Evolutionary conservation across 2,329 filamentous ascomycete species (phyloP), one percentile per base, ranked within the genome.

Genomic region (Hyphodiscus sp.): DNA sequence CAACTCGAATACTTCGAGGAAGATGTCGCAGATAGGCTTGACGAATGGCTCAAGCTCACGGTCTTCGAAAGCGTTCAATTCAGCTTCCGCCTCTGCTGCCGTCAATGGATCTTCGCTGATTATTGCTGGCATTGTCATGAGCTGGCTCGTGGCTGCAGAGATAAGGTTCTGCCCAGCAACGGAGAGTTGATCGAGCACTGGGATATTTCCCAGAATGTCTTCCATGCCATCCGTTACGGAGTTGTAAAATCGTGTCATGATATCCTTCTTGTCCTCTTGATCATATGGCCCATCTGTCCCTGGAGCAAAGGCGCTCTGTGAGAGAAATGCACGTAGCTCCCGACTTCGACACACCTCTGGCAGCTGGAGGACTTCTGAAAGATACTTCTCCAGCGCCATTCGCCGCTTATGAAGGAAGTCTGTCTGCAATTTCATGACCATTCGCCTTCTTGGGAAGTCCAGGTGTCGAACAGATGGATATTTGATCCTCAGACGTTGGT

Each of bases 191-290:
- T 99, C 94, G 29, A 99, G 79, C 0, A 96, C 91, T 1, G 94
- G 90, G 44, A 97, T 92, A 67, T 96, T 97, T 52, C 94, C 94
- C 2, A 99, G 76, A 51, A 99, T 95, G 63, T 99, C 94, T 68
- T 99, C 94, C 86, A 99, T 95, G 33, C 95, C 94, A 67, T 99
- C 94, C 0, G 92, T 89, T 20, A 99, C 92, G 0, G 92, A 97
- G 68, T 95, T 95, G 72, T 97, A 99, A 47, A 99, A 83, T 4
- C 94, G 85, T 0, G 89, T 91, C 59, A 99, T 94, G 69, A 99
- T 91, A 67, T 97, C 89, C 68, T 81, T 86, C 70, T 87, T 88
- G 63, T 82, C 82, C 51, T 86, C 82, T 7, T 75, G 77, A 49
- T 79, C 78, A 47, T 81, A 70, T 23, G 77, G 61, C 10, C 53